A percentile compares a stretch with the other conserved stretches of the same genome.
These are phyloP conservation scores for Pichia rugopelliculosa DNA, from an alignment of 805 yeast species.

Conservation along the genomic window DNA sequence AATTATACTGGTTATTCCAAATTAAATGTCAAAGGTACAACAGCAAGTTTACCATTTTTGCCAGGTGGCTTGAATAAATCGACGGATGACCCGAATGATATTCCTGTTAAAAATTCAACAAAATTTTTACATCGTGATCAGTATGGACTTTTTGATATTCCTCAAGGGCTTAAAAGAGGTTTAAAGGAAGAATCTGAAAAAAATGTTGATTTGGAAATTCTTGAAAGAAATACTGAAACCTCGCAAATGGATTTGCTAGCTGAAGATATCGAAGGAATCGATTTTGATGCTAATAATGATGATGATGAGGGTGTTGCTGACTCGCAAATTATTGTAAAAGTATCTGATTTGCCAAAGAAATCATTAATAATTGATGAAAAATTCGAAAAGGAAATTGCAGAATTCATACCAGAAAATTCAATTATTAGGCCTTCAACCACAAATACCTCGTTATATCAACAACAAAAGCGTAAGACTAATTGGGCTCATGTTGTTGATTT, in stretches of 20 bases:
- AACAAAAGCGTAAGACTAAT: constrained; percentile 32
- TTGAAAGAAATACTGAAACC: constrained; percentile 5
- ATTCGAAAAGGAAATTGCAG: constrained; percentile 19
- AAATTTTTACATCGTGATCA: constrained; percentile 54
- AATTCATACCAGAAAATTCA: constrained; percentile 23
- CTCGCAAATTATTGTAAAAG: no score
- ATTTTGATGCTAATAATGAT: constrained; percentile 2
- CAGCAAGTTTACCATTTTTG: constrained; percentile 76
- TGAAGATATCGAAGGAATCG: constrained; percentile 5
- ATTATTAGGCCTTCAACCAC: constrained; percentile 21
- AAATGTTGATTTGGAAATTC: constrained; percentile 9
- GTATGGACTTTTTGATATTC: constrained; percentile 72
- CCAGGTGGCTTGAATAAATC: constrained; percentile 64
- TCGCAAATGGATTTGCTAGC: constrained; percentile 8
- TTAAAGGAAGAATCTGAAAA: constrained; percentile 27
- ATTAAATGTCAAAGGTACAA: constrained; percentile 54
- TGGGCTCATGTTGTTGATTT: constrained; percentile 97
- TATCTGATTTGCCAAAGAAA: no score
- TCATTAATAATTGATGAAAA: constrained; percentile 33
- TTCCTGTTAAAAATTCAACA: constrained; percentile 19
- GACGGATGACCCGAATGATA: constrained; percentile 25
- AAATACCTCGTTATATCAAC: not conserved
- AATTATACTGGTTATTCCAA: constrained; percentile 56
- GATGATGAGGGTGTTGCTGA: not conserved
- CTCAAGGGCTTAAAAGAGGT: constrained; percentile 79